These are phyloP conservation scores for Dalbergia oliveri DNA, from an alignment of 306 rosid genomes.

Conservation along the genomic window DNA sequence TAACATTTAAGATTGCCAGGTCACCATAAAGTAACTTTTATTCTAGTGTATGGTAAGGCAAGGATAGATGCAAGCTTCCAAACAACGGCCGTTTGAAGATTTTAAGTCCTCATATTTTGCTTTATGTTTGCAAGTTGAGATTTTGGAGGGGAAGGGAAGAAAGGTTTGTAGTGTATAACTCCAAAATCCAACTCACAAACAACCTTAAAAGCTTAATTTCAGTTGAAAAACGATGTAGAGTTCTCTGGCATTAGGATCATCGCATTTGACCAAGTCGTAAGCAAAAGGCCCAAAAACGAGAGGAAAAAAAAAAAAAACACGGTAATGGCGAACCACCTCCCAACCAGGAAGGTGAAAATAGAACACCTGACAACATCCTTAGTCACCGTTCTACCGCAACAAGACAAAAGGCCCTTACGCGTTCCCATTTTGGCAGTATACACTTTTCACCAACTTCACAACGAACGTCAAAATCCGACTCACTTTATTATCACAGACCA, in stretches of 20 bases:
- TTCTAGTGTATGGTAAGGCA: conserved; percentile 6
- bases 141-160: too few species aligned
- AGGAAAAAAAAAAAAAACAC: neutral
- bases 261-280: too few species aligned
- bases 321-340: neutral
- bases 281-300: neutral
- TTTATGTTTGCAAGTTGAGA: too few species aligned
- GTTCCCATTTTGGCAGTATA: conserved; percentile 20
- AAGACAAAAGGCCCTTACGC: conserved; percentile 31
- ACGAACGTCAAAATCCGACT: too few species aligned
- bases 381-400: conserved; percentile 5
- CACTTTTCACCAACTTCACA: neutral
- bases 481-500: too few species aligned
- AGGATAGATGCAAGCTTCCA: neutral
- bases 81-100: too few species aligned
- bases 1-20: neutral
- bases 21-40: neutral
- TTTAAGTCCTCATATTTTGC: too few species aligned
- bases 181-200: too few species aligned
- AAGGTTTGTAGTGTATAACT: too few species aligned
- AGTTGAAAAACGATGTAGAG: too few species aligned
- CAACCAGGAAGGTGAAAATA: conserved; percentile 29
- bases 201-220: too few species aligned
- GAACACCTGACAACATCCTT: conserved; percentile 20
- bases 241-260: too few species aligned